Percentiles rank a stretch among this genome's conserved stretches.
Evolutionary conservation across 129 eudicot genomes (phyloP).

Genomic region (Heracleum sosnowskyi): DNA sequence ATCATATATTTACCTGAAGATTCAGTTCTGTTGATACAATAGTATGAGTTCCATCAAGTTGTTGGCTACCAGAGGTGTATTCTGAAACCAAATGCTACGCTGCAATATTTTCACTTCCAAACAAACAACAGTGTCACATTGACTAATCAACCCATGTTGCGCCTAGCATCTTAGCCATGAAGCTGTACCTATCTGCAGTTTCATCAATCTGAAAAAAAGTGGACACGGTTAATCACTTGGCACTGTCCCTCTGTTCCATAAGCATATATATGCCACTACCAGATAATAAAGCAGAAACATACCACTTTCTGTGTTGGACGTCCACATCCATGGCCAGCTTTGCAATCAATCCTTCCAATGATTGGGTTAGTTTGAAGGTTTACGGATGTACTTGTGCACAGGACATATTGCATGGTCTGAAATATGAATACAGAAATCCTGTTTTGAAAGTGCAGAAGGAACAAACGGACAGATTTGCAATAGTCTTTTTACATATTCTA

Average conservation of each 20-base stretch:
- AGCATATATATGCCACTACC: not conserved
- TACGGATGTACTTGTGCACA: slow-evolving; percentile 56
- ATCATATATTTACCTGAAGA: not conserved
- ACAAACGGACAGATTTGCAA: not conserved
- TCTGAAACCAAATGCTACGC: not conserved
- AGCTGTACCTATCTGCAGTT: slow-evolving; percentile 63
- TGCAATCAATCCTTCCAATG: slow-evolving; percentile 57
- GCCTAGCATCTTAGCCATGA: slow-evolving; percentile 67
- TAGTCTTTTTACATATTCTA: too few species aligned
- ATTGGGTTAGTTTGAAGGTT: slow-evolving; percentile 75
- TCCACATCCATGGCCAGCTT: slow-evolving; percentile 82
- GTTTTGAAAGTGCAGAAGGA: not conserved
- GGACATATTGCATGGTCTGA: slow-evolving; percentile 72
- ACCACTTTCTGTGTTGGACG: slow-evolving; percentile 66
- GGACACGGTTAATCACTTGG: not conserved
- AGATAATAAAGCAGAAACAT: not conserved
- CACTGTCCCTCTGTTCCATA: not conserved
- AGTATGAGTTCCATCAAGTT: not conserved
- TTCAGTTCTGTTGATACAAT: too few species aligned
- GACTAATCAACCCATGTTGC: slow-evolving; percentile 54
- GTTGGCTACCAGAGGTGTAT: not conserved
- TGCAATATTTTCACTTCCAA: not conserved
- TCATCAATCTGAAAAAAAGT: slow-evolving; percentile 52
- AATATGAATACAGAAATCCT: not conserved
- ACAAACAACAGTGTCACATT: not conserved